Percentiles rank a stretch among this genome's conserved stretches.
Evolutionary conservation across 306 rosid genomes (phyloP).

Genomic region (Inga laurina): DNA sequence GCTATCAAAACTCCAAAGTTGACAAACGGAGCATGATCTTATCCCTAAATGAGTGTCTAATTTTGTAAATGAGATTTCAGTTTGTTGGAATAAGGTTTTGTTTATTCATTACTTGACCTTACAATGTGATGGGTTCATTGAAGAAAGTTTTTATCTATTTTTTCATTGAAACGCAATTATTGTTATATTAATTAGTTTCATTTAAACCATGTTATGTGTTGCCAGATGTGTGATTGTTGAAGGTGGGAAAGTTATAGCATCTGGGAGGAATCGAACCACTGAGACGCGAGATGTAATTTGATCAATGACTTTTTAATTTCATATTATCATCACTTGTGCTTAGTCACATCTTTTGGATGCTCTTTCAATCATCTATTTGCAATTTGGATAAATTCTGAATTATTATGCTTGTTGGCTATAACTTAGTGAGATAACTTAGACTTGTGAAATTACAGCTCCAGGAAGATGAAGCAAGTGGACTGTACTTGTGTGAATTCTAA

Average conservation of each 20-base stretch:
- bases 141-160: not conserved
- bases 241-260: slow-evolving; percentile 70
- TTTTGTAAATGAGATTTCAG: slow-evolving; percentile 11
- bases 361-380: slow-evolving; percentile 1
- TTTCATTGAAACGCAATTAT: not conserved
- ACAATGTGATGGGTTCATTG: not conserved
- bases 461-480: not conserved
- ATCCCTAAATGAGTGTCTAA: not conserved
- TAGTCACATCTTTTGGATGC: not conserved
- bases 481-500: not conserved
- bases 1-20: not conserved
- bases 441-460: not conserved
- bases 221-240: slow-evolving; percentile 81
- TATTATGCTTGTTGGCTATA: not conserved
- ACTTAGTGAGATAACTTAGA: slow-evolving; percentile 1
- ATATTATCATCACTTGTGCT: slow-evolving; percentile 2
- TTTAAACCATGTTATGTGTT: slow-evolving; percentile 34
- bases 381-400: slow-evolving; percentile 13
- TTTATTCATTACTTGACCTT: not conserved
- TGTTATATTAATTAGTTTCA: slow-evolving; percentile 11
- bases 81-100: slow-evolving; percentile 12
- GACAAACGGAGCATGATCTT: not conserved
- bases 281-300: slow-evolving; percentile 80
- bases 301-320: slow-evolving; percentile 12
- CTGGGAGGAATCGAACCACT: slow-evolving; percentile 83